Base-by-base conservation (phyloP, 2,329 filamentous ascomycete species). In the Colletotrichum camelliae region DNA sequence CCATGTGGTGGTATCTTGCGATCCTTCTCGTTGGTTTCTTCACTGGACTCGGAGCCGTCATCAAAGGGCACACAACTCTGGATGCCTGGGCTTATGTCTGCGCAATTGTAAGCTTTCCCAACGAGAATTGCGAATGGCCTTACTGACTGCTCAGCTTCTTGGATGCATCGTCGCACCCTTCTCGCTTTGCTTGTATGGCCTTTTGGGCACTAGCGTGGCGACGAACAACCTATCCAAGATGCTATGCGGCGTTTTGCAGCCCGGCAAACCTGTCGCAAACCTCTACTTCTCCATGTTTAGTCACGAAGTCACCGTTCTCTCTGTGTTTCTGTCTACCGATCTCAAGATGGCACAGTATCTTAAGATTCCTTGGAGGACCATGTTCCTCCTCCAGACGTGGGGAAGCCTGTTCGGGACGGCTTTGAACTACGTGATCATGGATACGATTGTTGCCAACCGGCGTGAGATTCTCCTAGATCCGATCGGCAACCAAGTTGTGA, bases 271-370 rank as follows among this genome's bases (percentile, higher is more conserved):
- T 2, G 77, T 88, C 7, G 84, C 85, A 10, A 87, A 88, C 74
- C 84, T 88, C 81, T 87, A 87, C 78, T 88, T 88, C 79, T 84
- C 82, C 27, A 80, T 82, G 16, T 85, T 82, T 62, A 82, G 82
- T 4, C 81, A 77, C 77, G 84, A 84, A 71, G 79, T 78, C 7
- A 81, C 83, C 33, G 76, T 78, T 12, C 84, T 85, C 74, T 84
- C 81, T 15, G 78, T 82, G 37, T 78, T 79, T 55, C 78, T 84
- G 24, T 79, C 83, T 33, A 79, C 89, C 10, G 93, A 94, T 80
- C 86, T 94, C 76, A 94, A 94, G 80, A 91, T 94, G 62, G 93
- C 91, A 5, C 93, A 94, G 81, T 95, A 95, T 85, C 94, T 95
- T 91, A 92, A 92, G 82, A 91, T 91, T 15, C 92, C 93, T 0